A percentile compares a stretch with the other conserved stretches of the same genome.
Conservation (phyloP, 106 monocot species). For the Narthecium ossifragum region DNA sequence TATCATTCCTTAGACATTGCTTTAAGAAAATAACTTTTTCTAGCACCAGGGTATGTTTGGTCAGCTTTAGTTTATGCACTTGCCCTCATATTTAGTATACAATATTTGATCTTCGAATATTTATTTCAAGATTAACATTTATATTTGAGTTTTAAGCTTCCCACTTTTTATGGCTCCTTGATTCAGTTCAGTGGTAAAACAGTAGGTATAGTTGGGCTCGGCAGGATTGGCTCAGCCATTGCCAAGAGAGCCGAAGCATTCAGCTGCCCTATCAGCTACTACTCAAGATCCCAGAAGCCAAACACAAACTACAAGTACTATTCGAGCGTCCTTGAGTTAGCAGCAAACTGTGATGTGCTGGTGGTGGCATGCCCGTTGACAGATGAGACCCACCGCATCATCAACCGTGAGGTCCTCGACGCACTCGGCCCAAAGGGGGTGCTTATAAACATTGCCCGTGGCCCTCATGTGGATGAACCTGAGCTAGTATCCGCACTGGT, state of each 20-base stretch:
- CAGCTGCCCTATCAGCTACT: constrained; percentile 63
- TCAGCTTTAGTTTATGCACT: too few species aligned
- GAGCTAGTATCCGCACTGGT: constrained; percentile 53
- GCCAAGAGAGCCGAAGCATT: constrained; percentile 81
- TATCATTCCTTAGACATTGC: too few species aligned
- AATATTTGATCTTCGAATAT: neutral
- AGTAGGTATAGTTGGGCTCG: constrained; percentile 73
- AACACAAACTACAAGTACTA: constrained; percentile 37
- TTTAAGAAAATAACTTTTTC: too few species aligned
- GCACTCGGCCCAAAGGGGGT: constrained; percentile 49
- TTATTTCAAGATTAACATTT: neutral
- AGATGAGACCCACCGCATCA: constrained; percentile 39
- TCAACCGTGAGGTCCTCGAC: constrained; percentile 48
- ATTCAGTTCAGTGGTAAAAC: constrained; percentile 84
- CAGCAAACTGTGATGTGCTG: constrained; percentile 44
- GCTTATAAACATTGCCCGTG: constrained; percentile 58
- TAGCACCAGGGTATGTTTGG: too few species aligned
- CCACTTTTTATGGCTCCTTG: neutral
- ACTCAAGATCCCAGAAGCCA: constrained; percentile 62
- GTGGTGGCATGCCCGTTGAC: constrained; percentile 50
- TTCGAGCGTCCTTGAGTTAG: constrained; percentile 27
- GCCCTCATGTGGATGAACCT: constrained; percentile 51
- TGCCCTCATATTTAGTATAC: too few species aligned
- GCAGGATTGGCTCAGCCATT: constrained; percentile 68
- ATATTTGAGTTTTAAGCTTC: too few species aligned